Conservation (phyloP, 2,329 filamentous ascomycete genomes). For the Chrysoporthe cubensis region DNA sequence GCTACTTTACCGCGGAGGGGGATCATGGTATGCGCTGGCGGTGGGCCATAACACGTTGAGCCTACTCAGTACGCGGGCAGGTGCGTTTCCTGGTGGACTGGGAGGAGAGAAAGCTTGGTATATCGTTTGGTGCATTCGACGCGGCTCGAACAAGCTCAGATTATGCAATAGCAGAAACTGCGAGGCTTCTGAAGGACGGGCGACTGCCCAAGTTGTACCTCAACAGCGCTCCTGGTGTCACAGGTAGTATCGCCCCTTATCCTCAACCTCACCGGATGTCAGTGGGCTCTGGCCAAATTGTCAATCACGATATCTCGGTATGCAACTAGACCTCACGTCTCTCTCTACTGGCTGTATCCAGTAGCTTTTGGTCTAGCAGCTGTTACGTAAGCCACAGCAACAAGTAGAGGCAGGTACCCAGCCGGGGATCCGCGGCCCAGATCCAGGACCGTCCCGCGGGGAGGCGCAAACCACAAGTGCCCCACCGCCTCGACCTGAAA, state of each 20-base stretch:
- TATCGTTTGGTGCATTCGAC: not conserved
- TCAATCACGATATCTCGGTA: not conserved
- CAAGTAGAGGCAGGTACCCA: too few relatives aligned
- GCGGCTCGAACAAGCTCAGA: not conserved
- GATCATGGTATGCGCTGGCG: conserved; percentile 34
- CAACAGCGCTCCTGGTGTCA: too few relatives aligned
- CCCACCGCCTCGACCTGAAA: not conserved
- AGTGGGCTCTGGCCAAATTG: too few relatives aligned
- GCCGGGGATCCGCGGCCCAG: too few relatives aligned
- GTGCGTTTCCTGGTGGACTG: not conserved
- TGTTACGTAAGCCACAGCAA: too few relatives aligned
- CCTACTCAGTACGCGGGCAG: too few relatives aligned
- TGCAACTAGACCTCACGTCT: not conserved
- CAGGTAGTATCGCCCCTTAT: too few relatives aligned
- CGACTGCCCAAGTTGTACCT: too few relatives aligned
- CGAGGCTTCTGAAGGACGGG: too few relatives aligned
- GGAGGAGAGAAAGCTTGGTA: not conserved
- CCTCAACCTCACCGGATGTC: too few relatives aligned
- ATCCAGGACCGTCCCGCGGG: not conserved
- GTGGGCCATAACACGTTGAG: not conserved
- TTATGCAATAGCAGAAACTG: not conserved
- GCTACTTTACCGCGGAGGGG: conserved; percentile 53
- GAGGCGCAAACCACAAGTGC: not conserved
- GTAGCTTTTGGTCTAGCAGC: too few relatives aligned
- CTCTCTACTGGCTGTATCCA: not conserved